Conservation (phyloP, 1,139 yeast genomes). For the Pichia sorboxylosa region DNA sequence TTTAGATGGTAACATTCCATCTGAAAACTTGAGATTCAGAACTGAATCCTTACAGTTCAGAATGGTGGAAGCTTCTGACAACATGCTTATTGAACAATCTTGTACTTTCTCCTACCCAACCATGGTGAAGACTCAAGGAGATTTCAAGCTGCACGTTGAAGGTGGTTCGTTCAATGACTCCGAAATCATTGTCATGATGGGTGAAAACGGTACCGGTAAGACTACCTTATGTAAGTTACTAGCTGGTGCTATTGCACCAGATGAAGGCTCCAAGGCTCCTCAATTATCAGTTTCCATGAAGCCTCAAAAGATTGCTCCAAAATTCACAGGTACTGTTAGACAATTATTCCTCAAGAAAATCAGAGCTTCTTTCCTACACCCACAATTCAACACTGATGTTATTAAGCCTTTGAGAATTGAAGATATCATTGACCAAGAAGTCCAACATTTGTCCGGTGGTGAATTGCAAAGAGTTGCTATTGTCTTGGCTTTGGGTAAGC, state of each 20-base stretch:
- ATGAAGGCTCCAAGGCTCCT: slow-evolving; percentile 63
- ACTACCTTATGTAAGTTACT: slow-evolving; percentile 90
- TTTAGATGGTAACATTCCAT: slow-evolving; percentile 94
- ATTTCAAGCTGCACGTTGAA: slow-evolving; percentile 72
- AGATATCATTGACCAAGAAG: slow-evolving; percentile 93
- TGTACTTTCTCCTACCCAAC: slow-evolving; percentile 67
- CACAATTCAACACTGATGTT: slow-evolving; percentile 97
- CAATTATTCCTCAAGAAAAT: slow-evolving; percentile 94
- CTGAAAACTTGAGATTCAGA: slow-evolving; percentile 94
- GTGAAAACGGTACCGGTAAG: slow-evolving; percentile 99
- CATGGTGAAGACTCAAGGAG: slow-evolving; percentile 90
- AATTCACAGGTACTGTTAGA: slow-evolving; percentile 96
- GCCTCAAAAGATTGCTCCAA: slow-evolving; percentile 98
- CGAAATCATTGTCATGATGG: slow-evolving; percentile 97
- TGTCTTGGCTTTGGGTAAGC: slow-evolving; percentile 83
- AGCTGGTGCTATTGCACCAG: slow-evolving; percentile 88
- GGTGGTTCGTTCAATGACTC: slow-evolving; percentile 90
- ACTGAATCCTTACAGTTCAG: slow-evolving; percentile 90
- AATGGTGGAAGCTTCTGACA: slow-evolving; percentile 84
- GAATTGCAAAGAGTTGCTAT: slow-evolving; percentile 99
- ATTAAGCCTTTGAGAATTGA: slow-evolving; percentile 91
- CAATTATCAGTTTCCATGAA: slow-evolving; percentile 90
- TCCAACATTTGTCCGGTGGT: slow-evolving; percentile 96
- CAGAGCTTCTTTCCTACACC: slow-evolving; percentile 85
- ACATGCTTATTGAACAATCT: slow-evolving; percentile 63